phyloP scores from a whole-genome alignment of 225 moss, liverwort and hornwort species.

The Neckera pumila region DNA sequence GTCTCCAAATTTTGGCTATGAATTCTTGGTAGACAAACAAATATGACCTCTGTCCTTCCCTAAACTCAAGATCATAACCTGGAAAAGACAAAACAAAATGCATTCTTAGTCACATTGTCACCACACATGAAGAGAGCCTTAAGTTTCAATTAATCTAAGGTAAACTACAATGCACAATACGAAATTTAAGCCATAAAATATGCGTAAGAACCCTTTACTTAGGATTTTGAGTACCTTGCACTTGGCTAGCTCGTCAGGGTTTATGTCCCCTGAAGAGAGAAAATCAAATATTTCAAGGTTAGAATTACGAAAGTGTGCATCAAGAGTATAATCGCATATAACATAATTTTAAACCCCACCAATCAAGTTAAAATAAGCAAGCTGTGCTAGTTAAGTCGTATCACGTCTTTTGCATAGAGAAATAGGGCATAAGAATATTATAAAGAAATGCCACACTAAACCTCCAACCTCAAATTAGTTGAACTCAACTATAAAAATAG shows the following conservation, averaged over 20 bases:
- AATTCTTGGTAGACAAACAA: constrained; percentile 58
- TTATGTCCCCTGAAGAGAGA: background rate
- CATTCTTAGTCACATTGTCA: background rate
- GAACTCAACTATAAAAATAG: background rate
- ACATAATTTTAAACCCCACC: background rate
- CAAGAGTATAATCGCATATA: background rate
- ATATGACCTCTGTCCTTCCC: constrained; percentile 63
- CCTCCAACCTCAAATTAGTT: constrained; percentile 21
- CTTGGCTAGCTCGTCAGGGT: background rate
- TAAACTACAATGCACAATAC: background rate
- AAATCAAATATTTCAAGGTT: background rate
- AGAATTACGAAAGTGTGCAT: background rate
- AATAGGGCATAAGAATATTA: background rate
- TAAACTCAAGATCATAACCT: constrained; percentile 67
- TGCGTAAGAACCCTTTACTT: background rate
- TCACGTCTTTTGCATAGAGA: background rate
- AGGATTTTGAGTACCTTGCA: constrained; percentile 13
- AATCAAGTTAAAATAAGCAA: background rate
- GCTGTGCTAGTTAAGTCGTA: background rate
- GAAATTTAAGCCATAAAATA: background rate
- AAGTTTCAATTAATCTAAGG: background rate
- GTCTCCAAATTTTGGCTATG: constrained; percentile 63
- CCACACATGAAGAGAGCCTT: background rate
- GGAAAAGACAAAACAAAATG: background rate
- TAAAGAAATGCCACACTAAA: constrained; percentile 55